phyloP scores from a whole-genome alignment of 140 eudicot genomes.

The Ambrosia hybrid region DNA sequence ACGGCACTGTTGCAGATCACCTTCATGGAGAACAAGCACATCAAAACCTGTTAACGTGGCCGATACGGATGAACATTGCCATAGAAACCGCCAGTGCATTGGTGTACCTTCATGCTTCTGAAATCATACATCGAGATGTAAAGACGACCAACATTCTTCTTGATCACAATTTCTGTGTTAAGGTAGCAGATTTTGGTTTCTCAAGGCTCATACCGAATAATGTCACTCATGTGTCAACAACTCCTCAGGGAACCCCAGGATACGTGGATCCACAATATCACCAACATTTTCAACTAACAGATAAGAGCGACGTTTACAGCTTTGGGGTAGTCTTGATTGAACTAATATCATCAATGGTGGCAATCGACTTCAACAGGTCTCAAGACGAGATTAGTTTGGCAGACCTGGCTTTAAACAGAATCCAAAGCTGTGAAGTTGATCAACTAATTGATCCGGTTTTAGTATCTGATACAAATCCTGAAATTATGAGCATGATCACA shows the following conservation, averaged over 20 bases:
- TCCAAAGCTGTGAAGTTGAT: neutral
- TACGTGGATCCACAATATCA: neutral
- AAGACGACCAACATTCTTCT: neutral
- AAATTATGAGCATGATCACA: neutral
- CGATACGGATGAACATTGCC: neutral
- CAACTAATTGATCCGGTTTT: neutral
- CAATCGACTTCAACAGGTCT: neutral
- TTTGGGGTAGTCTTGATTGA: neutral
- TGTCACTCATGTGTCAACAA: neutral
- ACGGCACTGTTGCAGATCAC: neutral
- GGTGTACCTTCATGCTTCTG: neutral
- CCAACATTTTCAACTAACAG: neutral
- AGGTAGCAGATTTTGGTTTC: neutral
- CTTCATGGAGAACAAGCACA: neutral
- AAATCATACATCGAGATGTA: neutral
- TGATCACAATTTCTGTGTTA: neutral
- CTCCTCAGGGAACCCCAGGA: conserved; percentile 2
- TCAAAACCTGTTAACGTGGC: neutral
- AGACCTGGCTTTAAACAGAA: neutral
- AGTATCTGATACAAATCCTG: neutral
- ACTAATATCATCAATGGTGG: neutral
- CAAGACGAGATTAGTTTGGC: neutral
- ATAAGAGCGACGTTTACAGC: neutral
- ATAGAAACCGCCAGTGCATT: neutral
- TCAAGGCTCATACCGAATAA: neutral